Base-by-base conservation (phyloP, 2,329 filamentous ascomycete species). In the Alternaria burnsii region DNA sequence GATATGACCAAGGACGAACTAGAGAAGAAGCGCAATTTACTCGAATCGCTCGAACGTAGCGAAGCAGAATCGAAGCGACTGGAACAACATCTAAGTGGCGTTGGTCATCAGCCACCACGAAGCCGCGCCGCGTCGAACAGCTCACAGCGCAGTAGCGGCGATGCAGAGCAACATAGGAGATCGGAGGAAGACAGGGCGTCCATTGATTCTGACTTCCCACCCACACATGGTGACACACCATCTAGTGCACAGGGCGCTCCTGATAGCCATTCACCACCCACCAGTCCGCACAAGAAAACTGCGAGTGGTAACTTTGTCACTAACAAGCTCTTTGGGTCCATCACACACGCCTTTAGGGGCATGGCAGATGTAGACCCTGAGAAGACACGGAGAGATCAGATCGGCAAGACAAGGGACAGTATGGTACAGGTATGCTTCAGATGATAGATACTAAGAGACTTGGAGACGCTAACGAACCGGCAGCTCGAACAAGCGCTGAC, bases 361-460 rank as follows among this genome's bases (percentile, higher is more conserved):
- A 94, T 98, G 71, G 94, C 95, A 1, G 95, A 99, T 76, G 92
- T 96, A 42, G 95, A 99, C 75, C 95, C 95, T 0, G 95, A 99
- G 80, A 86, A 94, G 65, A 97, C 94, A 43, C 86, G 95, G 54
- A 87, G 95, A 55, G 95, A 99, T 77, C 91, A 93, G 65, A 97
- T 99, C 69, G 94, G 94, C 40, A 98, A 97, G 84, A 99, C 95
- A 1, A 89, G 90, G 66, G 95, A 99, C 80, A 92, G 89, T 59
- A 88, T 99, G 63, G 86, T 82, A 14, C 60, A 63, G 52, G 60
- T 63, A 40, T 36, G 32, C n/a, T 32, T 36, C 8, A 36, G 16
- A 46, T 28, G 14, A 12, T n/a, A 14, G 6, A 22, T 26, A 38
- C 5, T 5, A 28, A 28, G 12, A n/a, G 3, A 24, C 6, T 32